Evolutionary conservation across 768 basidiomycete species (phyloP).

Genomic region (Suillus luteus): DNA sequence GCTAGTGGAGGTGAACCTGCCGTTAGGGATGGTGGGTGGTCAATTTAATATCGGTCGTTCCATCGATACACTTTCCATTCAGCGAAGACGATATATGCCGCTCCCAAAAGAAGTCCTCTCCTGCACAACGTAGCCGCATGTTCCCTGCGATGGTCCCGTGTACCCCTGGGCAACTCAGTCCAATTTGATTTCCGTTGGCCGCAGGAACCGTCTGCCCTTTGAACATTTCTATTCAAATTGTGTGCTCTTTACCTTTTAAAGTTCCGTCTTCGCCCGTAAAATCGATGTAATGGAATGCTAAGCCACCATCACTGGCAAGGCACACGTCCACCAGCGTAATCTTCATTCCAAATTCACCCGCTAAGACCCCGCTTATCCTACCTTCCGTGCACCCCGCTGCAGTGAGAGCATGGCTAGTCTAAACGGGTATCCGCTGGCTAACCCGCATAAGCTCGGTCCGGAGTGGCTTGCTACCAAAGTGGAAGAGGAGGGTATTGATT

Average conservation of each 20-base stretch:
- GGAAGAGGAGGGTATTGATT: conserved; percentile 36
- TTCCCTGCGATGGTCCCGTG: conserved; percentile 24
- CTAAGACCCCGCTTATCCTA: conserved; percentile 41
- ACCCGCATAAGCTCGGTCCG: conserved; percentile 72
- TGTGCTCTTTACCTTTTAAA: conserved; percentile 60
- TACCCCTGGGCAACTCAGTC: conserved; percentile 18
- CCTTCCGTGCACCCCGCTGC: conserved; percentile 65
- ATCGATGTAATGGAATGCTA: conserved; percentile 15
- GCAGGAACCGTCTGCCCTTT: conserved; percentile 33
- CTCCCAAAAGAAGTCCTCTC: conserved; percentile 53
- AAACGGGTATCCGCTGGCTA: conserved; percentile 82
- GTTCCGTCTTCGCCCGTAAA: conserved; percentile 32
- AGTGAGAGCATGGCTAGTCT: conserved; percentile 80
- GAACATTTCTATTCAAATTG: conserved; percentile 26
- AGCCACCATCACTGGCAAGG: conserved; percentile 22
- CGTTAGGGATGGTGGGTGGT: conserved; percentile 57
- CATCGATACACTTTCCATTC: conserved; percentile 10
- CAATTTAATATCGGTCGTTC: background rate
- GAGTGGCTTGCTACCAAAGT: conserved; percentile 52
- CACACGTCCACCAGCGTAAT: conserved; percentile 60
- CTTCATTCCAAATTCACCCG: conserved; percentile 67
- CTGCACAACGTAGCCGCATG: conserved; percentile 49
- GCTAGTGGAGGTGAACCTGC: conserved; percentile 45
- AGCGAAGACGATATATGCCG: conserved; percentile 50
- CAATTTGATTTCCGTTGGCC: conserved; percentile 38